phyloP scores from a whole-genome alignment of 192 early-diverging fungal species.

The Gonapodya sp. region DNA sequence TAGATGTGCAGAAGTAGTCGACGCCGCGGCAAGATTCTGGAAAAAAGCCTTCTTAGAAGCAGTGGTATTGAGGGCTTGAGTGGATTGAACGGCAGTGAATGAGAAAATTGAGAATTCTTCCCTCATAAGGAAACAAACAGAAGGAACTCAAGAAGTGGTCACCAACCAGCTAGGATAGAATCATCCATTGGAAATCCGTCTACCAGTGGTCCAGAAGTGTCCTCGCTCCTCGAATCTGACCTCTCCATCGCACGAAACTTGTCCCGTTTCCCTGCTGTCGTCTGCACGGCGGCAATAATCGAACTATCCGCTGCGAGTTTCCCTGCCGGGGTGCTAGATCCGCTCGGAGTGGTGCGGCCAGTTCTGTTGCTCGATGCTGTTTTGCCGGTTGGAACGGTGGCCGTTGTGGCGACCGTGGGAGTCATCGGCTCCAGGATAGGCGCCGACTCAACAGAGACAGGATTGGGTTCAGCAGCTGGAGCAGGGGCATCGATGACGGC shows the following conservation, averaged over 20 bases:
- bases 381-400: not conserved
- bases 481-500: not conserved
- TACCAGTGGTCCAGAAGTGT: not conserved
- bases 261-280: not conserved
- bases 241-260: not conserved
- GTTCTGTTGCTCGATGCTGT: not conserved
- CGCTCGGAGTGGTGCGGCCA: not conserved
- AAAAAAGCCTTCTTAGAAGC: not conserved
- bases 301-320: not conserved
- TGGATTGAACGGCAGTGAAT: not conserved
- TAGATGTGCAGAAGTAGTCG: not conserved
- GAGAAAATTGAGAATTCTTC: too few species aligned
- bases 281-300: not conserved
- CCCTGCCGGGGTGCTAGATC: not conserved
- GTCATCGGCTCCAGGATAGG: not conserved
- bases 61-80: not conserved
- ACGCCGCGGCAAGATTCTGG: not conserved
- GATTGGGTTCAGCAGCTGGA: not conserved
- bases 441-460: not conserved
- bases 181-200: not conserved
- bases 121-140: not conserved
- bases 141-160: not conserved
- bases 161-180: not conserved
- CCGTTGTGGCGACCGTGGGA: not conserved
- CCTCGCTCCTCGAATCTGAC: not conserved